Base-by-base conservation (phyloP, 169 alveolate genomes). In the Plasmodium sp. region DNA sequence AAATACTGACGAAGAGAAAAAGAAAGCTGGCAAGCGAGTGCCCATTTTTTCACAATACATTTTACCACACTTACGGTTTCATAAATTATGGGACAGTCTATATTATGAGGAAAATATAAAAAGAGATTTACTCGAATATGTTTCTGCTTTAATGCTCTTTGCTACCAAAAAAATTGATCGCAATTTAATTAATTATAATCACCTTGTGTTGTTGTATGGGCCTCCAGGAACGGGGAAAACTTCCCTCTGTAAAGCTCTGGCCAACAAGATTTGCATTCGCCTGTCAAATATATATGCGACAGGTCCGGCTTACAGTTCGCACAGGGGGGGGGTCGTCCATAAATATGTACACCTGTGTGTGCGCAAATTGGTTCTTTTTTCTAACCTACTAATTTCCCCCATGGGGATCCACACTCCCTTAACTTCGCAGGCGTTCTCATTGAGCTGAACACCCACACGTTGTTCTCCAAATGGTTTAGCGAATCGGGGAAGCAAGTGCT, bases 161-260 rank as follows among this genome's bases (percentile, higher is more conserved):
- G 82, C 98, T 10, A 96, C 94, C 41, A 93, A 92, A 54, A 84
- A 81, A 56, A 92, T 97, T 43, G 96, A 96, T 81, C 79, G 93
- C 67, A 88, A 97, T 94, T 92, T 96, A 58, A 96, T 97, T 51
- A 93, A 94, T 56, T 96, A 97, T 96, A 97, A 97, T 92, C 97
- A 96, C 54, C 88, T 97, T 31, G 84, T 96, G 4, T 82, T 97
- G 45, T 93, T 97, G 22, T 95, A 96, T 91, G 98, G 98, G 0
- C 97, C 98, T 6, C 98, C 98, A 12, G 98, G 98, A 18, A 27
- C 94, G 75, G 97, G 98, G 62, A 94, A 97, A 92, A 94, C 97
- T 45, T 95, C 97, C 56, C 81, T 97, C 34, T 93, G 95, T 71
- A 93, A 95, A 79, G 96, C 96, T 2, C 48, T 96, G 58, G 96